Conservation (phyloP, 2,329 filamentous ascomycete genomes). For the Blastomyces emzantsi region DNA sequence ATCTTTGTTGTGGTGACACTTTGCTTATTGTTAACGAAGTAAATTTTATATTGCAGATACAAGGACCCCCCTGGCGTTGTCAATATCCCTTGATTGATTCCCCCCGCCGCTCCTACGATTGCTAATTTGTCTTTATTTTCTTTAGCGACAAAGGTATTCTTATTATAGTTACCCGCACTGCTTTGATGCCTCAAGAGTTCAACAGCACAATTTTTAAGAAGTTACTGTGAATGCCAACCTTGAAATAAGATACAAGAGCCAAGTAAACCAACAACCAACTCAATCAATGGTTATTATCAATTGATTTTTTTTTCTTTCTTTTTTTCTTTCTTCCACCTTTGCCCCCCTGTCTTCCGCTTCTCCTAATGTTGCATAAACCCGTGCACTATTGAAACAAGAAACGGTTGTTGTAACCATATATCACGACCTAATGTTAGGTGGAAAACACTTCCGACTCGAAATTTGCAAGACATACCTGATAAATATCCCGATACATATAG, state of each 20-base stretch:
- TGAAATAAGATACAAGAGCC: not conserved
- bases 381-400: conserved; percentile 1
- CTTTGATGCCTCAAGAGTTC: not conserved
- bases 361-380: not conserved
- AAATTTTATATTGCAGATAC: conserved; percentile 1
- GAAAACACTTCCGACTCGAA: not conserved
- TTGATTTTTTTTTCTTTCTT: not conserved
- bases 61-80: not conserved
- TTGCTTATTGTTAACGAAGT: not conserved
- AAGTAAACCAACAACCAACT: not conserved
- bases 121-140: not conserved
- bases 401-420: not conserved
- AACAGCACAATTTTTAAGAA: not conserved
- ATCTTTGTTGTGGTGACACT: not conserved
- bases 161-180: not conserved
- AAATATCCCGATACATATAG: not conserved
- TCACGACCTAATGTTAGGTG: not conserved
- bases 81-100: not conserved
- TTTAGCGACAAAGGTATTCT: not conserved
- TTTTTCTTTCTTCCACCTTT: not conserved
- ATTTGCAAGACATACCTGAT: not conserved
- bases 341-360: not conserved
- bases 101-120: not conserved
- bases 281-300: not conserved
- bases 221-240: not conserved